phyloP scores from a whole-genome alignment of 768 basidiomycete species.

The Multifurca ochricompacta region DNA sequence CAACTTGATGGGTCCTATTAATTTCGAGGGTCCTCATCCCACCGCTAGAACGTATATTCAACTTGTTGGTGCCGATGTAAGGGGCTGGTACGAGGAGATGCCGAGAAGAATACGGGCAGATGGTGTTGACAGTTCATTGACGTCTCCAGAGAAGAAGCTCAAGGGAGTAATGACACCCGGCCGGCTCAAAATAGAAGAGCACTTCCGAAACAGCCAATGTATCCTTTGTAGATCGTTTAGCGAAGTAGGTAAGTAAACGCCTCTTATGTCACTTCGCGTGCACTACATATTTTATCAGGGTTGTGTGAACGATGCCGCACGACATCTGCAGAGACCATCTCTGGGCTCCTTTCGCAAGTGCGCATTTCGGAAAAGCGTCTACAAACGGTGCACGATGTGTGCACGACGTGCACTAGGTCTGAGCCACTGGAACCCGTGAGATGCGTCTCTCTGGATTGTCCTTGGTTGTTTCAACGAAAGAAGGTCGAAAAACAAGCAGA shows the following conservation, averaged over 20 bases:
- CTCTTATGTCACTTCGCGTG: background rate
- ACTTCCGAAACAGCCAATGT: conserved; percentile 67
- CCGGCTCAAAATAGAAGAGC: conserved; percentile 57
- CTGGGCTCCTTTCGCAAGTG: conserved; percentile 29
- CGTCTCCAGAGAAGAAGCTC: conserved; percentile 32
- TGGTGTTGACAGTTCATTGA: conserved; percentile 29
- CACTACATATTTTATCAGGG: conserved; percentile 29
- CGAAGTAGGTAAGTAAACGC: conserved; percentile 40
- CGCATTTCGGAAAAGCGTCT: conserved; percentile 30
- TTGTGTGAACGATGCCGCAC: conserved; percentile 20
- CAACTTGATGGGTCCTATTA: conserved; percentile 87
- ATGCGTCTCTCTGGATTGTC: conserved; percentile 43
- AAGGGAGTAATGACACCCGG: conserved; percentile 29
- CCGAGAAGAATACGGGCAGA: conserved; percentile 47
- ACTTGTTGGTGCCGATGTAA: conserved; percentile 83
- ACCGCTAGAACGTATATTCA: conserved; percentile 85
- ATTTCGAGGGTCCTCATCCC: conserved; percentile 82
- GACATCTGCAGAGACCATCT: conserved; percentile 29
- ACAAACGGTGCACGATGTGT: conserved; percentile 29
- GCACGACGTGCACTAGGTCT: conserved; percentile 33
- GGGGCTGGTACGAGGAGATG: conserved; percentile 84
- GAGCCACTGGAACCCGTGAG: conserved; percentile 29
- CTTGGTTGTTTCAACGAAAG: conserved; percentile 34
- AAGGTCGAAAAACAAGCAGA: conserved; percentile 23
- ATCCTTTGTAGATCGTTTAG: conserved; percentile 55